These are phyloP conservation scores for Aspergillus cejpii DNA, from an alignment of 2,329 filamentous ascomycete genomes.

Conservation along the genomic window DNA sequence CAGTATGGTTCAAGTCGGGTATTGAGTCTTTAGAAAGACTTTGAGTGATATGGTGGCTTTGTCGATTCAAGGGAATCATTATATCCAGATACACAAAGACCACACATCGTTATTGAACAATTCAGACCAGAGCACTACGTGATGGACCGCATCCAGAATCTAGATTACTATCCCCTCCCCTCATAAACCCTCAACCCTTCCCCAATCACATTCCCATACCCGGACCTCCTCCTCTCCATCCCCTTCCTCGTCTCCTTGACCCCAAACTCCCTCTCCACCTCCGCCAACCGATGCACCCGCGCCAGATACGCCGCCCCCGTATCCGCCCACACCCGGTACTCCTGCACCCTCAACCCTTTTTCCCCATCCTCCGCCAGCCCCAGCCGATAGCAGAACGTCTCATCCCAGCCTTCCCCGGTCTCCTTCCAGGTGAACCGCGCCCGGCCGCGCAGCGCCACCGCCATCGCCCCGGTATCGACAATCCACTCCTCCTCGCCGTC, in stretches of 20 bases:
- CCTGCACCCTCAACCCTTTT: conserved; percentile 28
- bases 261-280: conserved; percentile 6
- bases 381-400: conserved; percentile 38
- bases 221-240: conserved; percentile 7
- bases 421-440: conserved; percentile 31
- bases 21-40: too few relatives aligned
- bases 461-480: conserved; percentile 29
- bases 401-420: conserved; percentile 37
- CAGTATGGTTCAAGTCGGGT: too few relatives aligned
- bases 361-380: conserved; percentile 27
- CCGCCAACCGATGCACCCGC: conserved; percentile 19
- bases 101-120: not conserved
- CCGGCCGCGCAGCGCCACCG: conserved; percentile 30
- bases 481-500: conserved; percentile 33
- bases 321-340: conserved; percentile 42
- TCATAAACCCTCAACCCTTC: conserved; percentile 18
- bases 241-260: conserved; percentile 5
- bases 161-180: conserved; percentile 10
- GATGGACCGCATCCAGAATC: too few relatives aligned
- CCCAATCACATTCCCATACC: conserved; percentile 16
- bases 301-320: conserved; percentile 42
- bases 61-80: too few relatives aligned
- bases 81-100: not conserved
- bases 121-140: too few relatives aligned
- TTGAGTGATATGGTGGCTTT: too few relatives aligned